Evolutionary conservation across 2,329 filamentous ascomycete species (phyloP).

Genomic region (Pleomassaria siparia): DNA sequence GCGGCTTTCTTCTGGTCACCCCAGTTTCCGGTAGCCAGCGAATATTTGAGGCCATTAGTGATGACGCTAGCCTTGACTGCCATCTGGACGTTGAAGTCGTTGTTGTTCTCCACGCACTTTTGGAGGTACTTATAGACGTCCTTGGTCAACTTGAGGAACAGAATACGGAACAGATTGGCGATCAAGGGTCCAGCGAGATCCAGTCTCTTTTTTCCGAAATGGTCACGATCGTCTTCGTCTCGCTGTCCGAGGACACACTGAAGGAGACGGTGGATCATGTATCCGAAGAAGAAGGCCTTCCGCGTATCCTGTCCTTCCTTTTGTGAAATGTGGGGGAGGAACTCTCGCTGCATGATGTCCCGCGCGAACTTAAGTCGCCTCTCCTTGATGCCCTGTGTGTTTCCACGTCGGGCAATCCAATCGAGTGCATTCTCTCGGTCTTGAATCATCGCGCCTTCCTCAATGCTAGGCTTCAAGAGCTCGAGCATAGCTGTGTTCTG

Average conservation of each 20-base stretch:
- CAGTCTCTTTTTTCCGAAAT: slow-evolving; percentile 97
- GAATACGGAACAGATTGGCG: slow-evolving; percentile 91
- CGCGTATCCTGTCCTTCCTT: slow-evolving; percentile 90
- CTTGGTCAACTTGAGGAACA: slow-evolving; percentile 87
- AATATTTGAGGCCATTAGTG: slow-evolving; percentile 94
- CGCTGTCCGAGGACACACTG: slow-evolving; percentile 91
- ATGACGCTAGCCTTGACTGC: slow-evolving; percentile 90
- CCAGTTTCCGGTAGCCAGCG: slow-evolving; percentile 97
- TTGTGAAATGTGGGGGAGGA: slow-evolving; percentile 94
- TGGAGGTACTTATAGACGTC: slow-evolving; percentile 91
- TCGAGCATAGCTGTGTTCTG: slow-evolving; percentile 97
- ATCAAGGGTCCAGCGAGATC: slow-evolving; percentile 93
- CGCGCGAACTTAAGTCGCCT: slow-evolving; percentile 89
- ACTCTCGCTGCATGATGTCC: slow-evolving; percentile 96
- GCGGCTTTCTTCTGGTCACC: slow-evolving; percentile 98
- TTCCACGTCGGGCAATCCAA: slow-evolving; percentile 91
- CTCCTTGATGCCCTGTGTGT: slow-evolving; percentile 73
- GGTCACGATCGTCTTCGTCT: slow-evolving; percentile 95
- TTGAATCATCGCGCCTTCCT: slow-evolving; percentile 95
- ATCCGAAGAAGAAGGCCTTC: slow-evolving; percentile 97
- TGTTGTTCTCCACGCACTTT: slow-evolving; percentile 84
- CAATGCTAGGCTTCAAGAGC: slow-evolving; percentile 94
- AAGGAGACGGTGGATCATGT: slow-evolving; percentile 96
- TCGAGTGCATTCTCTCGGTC: slow-evolving; percentile 92
- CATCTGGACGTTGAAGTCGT: slow-evolving; percentile 86